A percentile compares a stretch with the other conserved stretches of the same genome.
Evolutionary conservation across 2,329 filamentous ascomycete genomes (phyloP).

Genomic region (Incumbomyces lentus): DNA sequence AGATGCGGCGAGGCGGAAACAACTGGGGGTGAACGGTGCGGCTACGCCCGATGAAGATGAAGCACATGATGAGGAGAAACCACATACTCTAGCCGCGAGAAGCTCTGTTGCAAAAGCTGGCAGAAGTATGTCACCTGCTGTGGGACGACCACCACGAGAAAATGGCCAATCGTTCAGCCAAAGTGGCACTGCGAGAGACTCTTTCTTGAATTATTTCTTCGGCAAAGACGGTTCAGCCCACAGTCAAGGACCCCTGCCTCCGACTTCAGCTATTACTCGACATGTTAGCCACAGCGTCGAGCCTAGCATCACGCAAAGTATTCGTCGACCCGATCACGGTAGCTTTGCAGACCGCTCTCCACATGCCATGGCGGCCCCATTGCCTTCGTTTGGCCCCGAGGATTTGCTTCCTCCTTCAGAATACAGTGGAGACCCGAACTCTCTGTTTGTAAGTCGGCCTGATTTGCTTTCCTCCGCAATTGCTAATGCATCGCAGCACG

Average conservation of each 20-base stretch:
- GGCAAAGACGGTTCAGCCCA: conserved; percentile 71
- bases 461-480: not conserved
- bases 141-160: conserved; percentile 50
- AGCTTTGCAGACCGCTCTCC: conserved; percentile 19
- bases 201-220: conserved; percentile 97
- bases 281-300: conserved; percentile 73
- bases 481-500: conserved; percentile 23
- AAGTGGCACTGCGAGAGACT: conserved; percentile 62
- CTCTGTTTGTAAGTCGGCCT: conserved; percentile 37
- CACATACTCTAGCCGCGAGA: conserved; percentile 48
- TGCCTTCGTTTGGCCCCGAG: conserved; percentile 39
- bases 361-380: conserved; percentile 8
- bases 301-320: conserved; percentile 72
- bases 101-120: conserved; percentile 46
- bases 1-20: conserved; percentile 72
- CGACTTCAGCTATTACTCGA: conserved; percentile 36
- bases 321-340: conserved; percentile 52
- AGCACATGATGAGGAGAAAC: conserved; percentile 50
- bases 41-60: conserved; percentile 58
- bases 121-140: conserved; percentile 73
- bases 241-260: conserved; percentile 33
- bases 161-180: conserved; percentile 55
- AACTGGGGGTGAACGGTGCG: conserved; percentile 66
- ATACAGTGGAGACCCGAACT: conserved; percentile 33
- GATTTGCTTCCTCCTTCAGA: conserved; percentile 30